Conservation (phyloP, 1,284 basidiomycete genomes). For the Neonothopanus nambi region DNA sequence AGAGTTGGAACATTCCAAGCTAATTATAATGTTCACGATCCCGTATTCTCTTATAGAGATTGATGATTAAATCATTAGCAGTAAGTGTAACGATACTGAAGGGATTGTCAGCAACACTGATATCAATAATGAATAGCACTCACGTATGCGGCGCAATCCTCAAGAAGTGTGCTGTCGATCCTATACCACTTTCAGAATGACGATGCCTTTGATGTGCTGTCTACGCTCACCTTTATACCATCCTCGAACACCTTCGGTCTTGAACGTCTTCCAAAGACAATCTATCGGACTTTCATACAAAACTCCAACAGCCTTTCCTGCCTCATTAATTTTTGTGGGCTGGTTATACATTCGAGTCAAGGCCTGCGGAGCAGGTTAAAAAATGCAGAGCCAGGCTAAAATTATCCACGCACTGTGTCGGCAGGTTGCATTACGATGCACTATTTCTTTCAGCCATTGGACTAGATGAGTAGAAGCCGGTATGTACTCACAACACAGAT, state of each 20-base stretch:
- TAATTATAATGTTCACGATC: background rate
- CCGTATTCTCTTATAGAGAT: slow-evolving; percentile 59
- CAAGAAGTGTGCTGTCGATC: slow-evolving; percentile 89
- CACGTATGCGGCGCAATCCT: slow-evolving; percentile 92
- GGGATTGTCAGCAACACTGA: background rate
- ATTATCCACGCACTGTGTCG: slow-evolving; percentile 64
- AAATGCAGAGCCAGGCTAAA: slow-evolving; percentile 5
- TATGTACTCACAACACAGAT: slow-evolving; percentile 86
- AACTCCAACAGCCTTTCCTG: slow-evolving; percentile 75
- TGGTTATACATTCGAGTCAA: slow-evolving; percentile 97
- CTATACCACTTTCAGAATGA: slow-evolving; percentile 36
- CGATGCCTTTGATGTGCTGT: background rate
- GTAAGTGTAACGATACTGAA: slow-evolving; percentile 82
- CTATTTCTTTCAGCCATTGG: slow-evolving; percentile 35
- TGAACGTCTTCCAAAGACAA: slow-evolving; percentile 94
- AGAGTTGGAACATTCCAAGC: too few species aligned
- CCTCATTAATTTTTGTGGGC: slow-evolving; percentile 71
- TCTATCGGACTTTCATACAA: slow-evolving; percentile 93
- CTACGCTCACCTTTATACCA: slow-evolving; percentile 81
- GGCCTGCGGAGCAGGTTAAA: slow-evolving; percentile 48
- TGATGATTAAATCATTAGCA: slow-evolving; percentile 81
- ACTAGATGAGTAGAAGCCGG: background rate
- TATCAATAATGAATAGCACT: slow-evolving; percentile 26
- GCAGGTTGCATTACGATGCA: slow-evolving; percentile 88
- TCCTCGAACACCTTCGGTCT: slow-evolving; percentile 85